Percentiles rank a stretch among this genome's conserved stretches.
Conservation (phyloP, 2,329 filamentous ascomycete genomes). For the Claviceps spartinae region DNA sequence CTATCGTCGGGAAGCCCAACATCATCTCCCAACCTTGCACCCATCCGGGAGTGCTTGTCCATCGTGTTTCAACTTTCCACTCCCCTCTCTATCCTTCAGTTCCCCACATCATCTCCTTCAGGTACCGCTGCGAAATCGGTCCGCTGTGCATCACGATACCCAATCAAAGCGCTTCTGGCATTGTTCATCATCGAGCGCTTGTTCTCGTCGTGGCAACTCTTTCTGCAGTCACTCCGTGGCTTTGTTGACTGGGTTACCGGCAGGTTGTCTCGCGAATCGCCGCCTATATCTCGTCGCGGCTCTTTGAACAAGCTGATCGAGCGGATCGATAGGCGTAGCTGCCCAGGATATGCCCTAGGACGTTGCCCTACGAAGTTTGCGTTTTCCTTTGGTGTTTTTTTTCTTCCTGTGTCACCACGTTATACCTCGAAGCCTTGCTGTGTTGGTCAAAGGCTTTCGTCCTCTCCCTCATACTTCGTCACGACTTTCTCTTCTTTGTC, state of each 20-base stretch:
- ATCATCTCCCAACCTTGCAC: not conserved
- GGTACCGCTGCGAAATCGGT: not conserved
- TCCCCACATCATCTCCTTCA: not conserved
- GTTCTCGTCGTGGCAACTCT: not conserved
- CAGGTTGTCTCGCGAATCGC: not conserved
- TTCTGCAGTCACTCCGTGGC: not conserved
- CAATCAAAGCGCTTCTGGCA: not conserved
- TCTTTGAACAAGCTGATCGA: not conserved
- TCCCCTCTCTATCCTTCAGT: not conserved
- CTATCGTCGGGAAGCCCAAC: not conserved
- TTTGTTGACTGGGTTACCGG: not conserved
- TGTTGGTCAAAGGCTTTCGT: not conserved
- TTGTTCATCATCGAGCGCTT: not conserved
- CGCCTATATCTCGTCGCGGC: not conserved
- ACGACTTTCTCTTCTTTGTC: not conserved
- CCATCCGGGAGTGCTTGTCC: not conserved
- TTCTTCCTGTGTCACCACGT: not conserved
- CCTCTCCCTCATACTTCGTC: not conserved
- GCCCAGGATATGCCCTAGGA: constrained; percentile 9
- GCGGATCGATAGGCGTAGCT: not conserved
- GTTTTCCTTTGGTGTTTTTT: not conserved
- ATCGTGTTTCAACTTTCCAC: not conserved
- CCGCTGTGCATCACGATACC: constrained; percentile 2
- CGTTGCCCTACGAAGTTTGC: not conserved
- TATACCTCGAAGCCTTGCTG: not conserved